Evolutionary conservation across 176 grass and related monocot genomes (phyloP).

Genomic region (Otatea glauca): DNA sequence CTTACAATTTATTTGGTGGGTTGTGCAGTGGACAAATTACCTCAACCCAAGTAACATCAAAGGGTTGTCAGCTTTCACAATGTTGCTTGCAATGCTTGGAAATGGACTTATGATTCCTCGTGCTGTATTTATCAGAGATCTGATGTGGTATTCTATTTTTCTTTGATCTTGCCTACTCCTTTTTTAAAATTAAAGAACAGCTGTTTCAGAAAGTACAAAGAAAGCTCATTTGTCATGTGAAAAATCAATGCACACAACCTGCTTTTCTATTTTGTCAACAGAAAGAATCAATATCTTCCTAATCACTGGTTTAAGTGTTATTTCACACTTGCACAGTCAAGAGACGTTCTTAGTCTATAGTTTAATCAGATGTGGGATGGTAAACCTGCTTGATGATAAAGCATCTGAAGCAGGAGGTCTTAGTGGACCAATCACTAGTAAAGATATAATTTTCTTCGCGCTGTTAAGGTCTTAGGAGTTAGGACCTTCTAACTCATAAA

Average conservation of each 20-base stretch:
- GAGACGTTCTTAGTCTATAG: neutral
- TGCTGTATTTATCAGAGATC: constrained; percentile 94
- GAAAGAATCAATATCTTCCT: neutral
- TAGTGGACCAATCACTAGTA: neutral
- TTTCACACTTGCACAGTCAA: neutral
- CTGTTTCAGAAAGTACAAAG: constrained; percentile 10
- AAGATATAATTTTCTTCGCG: neutral
- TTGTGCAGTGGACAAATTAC: constrained; percentile 97
- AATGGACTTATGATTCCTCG: constrained; percentile 99
- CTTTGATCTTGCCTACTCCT: neutral
- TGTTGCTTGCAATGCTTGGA: constrained; percentile 98
- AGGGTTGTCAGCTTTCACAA: constrained; percentile 94
- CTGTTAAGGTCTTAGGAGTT: constrained; percentile 3
- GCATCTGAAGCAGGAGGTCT: constrained; percentile 14
- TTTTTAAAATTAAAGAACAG: constrained; percentile 31
- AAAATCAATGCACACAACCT: neutral
- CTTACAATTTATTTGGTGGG: constrained; percentile 43
- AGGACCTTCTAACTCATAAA: neutral
- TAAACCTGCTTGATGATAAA: neutral
- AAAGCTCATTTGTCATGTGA: neutral
- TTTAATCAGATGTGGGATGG: neutral
- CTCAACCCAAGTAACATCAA: constrained; percentile 97
- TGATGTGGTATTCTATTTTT: constrained; percentile 90
- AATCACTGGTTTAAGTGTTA: constrained; percentile 2
- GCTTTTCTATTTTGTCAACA: constrained; percentile 1